phyloP scores from a whole-genome alignment of 2,329 filamentous ascomycete genomes.

The Cladosporium phlei region DNA sequence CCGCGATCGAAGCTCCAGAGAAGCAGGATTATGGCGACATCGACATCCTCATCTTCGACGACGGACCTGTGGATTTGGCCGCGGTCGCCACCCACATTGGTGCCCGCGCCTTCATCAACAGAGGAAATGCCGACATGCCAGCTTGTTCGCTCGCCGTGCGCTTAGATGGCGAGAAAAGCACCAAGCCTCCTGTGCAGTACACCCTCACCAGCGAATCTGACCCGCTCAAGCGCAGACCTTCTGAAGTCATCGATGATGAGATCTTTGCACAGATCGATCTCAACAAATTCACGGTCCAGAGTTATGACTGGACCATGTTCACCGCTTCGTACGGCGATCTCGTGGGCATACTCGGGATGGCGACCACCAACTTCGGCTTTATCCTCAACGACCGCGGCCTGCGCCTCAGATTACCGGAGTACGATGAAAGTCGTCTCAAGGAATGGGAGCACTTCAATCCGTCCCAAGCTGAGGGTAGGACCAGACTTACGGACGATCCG shows the following conservation, averaged over 20 bases:
- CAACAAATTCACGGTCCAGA: constrained; percentile 45
- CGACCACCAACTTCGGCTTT: constrained; percentile 61
- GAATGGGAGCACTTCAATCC: constrained; percentile 14
- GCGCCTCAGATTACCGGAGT: constrained; percentile 62
- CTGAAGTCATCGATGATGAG: constrained; percentile 15
- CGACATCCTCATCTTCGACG: constrained; percentile 57
- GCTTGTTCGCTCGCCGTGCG: constrained; percentile 23
- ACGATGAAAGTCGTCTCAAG: constrained; percentile 55
- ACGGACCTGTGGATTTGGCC: constrained; percentile 20
- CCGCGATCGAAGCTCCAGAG: constrained; percentile 63
- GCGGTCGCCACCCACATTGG: constrained; percentile 41
- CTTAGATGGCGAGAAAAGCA: constrained; percentile 15
- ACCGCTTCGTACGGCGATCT: constrained; percentile 68
- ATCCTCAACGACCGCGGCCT: constrained; percentile 61
- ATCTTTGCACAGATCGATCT: constrained; percentile 64
- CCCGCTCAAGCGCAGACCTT: constrained; percentile 7
- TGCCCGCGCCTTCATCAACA: constrained; percentile 35
- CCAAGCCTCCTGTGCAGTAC: constrained; percentile 15
- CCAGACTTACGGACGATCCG: constrained; percentile 59
- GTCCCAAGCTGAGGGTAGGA: constrained; percentile 40
- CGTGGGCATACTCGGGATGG: constrained; percentile 61
- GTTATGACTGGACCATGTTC: constrained; percentile 61
- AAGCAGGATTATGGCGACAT: constrained; percentile 69
- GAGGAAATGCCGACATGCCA: constrained; percentile 10
- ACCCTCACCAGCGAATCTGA: constrained; percentile 6